Evolutionary conservation across 2,329 filamentous ascomycete species (phyloP).

Genomic region (Diplodia sapinea): DNA sequence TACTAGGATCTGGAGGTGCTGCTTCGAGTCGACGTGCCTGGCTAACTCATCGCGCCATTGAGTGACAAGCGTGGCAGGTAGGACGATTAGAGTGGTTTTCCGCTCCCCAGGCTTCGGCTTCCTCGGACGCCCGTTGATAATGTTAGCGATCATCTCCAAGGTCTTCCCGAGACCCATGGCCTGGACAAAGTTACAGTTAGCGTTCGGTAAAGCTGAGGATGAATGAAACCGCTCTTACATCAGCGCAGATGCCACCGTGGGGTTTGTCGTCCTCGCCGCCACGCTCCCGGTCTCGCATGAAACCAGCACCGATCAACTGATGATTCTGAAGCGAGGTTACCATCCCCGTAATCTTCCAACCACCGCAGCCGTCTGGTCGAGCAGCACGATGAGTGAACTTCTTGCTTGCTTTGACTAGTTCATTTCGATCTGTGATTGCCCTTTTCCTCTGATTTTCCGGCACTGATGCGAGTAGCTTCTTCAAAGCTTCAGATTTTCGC

Average conservation of each 20-base stretch:
- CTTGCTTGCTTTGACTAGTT: constrained; percentile 48
- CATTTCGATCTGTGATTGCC: constrained; percentile 45
- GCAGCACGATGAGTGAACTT: constrained; percentile 51
- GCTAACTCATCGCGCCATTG: constrained; percentile 50
- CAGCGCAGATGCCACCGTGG: constrained; percentile 50
- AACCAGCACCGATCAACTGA: constrained; percentile 59
- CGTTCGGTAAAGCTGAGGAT: not conserved
- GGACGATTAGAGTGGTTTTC: constrained; percentile 52
- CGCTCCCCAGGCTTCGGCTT: constrained; percentile 10
- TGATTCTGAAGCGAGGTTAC: constrained; percentile 53
- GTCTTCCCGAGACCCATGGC: constrained; percentile 37
- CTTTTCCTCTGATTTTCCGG: constrained; percentile 45
- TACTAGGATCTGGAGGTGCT: constrained; percentile 35
- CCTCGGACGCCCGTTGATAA: constrained; percentile 47
- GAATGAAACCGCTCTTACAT: constrained; percentile 33
- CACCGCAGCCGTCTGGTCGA: constrained; percentile 42
- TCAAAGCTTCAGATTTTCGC: constrained; percentile 45
- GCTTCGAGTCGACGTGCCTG: constrained; percentile 37
- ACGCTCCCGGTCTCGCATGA: constrained; percentile 61
- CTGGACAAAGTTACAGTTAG: not conserved
- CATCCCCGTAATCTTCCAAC: constrained; percentile 58
- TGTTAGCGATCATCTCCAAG: constrained; percentile 45
- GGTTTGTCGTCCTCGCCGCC: constrained; percentile 42
- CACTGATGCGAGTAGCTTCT: constrained; percentile 49
- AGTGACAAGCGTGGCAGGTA: constrained; percentile 45